phyloP scores from a whole-genome alignment of 768 basidiomycete species.

The Boletus pseudo-olivaceus region DNA sequence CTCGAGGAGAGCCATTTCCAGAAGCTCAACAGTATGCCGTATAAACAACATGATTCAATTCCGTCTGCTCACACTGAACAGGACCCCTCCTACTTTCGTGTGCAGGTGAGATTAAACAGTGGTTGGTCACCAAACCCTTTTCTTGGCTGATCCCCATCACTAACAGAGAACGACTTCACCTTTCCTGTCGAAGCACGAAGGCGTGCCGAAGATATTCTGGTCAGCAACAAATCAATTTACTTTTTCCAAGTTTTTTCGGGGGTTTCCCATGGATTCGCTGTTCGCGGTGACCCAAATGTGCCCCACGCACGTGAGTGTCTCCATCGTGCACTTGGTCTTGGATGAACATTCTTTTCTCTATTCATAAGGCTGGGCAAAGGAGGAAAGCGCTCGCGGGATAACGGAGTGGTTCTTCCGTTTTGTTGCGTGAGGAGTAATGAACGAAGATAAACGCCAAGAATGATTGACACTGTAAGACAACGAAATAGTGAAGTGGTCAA shows the following conservation, averaged over 20 bases:
- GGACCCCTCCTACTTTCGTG: slow-evolving; percentile 27
- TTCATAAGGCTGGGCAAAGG: slow-evolving; percentile 52
- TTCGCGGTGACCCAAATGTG: slow-evolving; percentile 20
- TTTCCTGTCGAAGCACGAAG: slow-evolving; percentile 51
- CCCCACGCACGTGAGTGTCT: slow-evolving; percentile 16
- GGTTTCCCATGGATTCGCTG: slow-evolving; percentile 31
- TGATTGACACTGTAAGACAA: background rate
- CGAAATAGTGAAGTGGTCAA: background rate
- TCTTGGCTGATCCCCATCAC: background rate
- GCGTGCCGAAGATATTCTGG: slow-evolving; percentile 52
- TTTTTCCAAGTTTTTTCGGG: slow-evolving; percentile 54
- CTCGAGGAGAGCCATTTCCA: slow-evolving; percentile 52
- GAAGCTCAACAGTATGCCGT: slow-evolving; percentile 42
- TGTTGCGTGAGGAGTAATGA: background rate
- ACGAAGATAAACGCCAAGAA: background rate
- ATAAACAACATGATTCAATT: background rate
- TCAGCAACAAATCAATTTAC: slow-evolving; percentile 45
- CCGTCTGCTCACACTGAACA: slow-evolving; percentile 3
- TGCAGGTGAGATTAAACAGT: slow-evolving; percentile 15
- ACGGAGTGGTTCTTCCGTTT: slow-evolving; percentile 49
- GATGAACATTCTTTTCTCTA: background rate
- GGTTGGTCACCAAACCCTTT: background rate
- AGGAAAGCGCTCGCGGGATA: slow-evolving; percentile 51
- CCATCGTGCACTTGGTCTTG: background rate
- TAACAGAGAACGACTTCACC: slow-evolving; percentile 46